Base-by-base conservation (phyloP, 768 basidiomycete genomes). In the Pleurotus sapidus region DNA sequence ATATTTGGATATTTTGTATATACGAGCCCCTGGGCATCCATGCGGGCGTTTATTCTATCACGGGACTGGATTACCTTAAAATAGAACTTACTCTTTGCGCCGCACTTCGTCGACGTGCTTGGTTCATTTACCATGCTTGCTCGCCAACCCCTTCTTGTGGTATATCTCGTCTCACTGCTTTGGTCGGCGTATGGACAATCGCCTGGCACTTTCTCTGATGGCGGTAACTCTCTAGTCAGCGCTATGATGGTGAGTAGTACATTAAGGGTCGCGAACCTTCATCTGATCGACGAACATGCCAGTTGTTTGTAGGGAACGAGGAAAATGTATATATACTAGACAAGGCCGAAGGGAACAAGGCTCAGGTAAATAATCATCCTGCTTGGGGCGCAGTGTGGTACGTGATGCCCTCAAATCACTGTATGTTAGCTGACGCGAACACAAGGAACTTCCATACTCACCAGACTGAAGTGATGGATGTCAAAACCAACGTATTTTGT, bases 291-390 rank as follows among this genome's bases (percentile, higher is more conserved):
- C 56, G 23, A 25, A 20, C 50, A 48, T 23, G 57, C 20, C 65
- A 89, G 89, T 84, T 89, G 83, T 92, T 94, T 69, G 72, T 94
- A 51, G 92, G 90, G 30, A 90, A 87, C 60, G 74, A 80, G 5
- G 75, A 91, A 62, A 91, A 86, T 68, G 88, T 95, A 34, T 95
- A 95, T 72, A 89, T 95, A 18, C 74, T 95, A n/a, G 94, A 97
- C 77, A 97, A 97, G 74, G 84, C 87, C 1, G 91, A 94, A 67
- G 84, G 83, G 30, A 94, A 95, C 67, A 77, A 78, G 2, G 81
- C 81, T 3, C 72, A 78, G 62, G 78, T 93, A 59, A 76, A 80
- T 58, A 84, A 82, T 1, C 91, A 91, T 71, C 78, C 91, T 9
- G 87, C 88, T 1, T 89, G 87, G 84, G 91, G 83, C 18, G 68